Percentiles rank a stretch among this genome's conserved stretches.
Evolutionary conservation across 1,139 yeast genomes (phyloP).

Genomic region (Protomyces gravidus): DNA sequence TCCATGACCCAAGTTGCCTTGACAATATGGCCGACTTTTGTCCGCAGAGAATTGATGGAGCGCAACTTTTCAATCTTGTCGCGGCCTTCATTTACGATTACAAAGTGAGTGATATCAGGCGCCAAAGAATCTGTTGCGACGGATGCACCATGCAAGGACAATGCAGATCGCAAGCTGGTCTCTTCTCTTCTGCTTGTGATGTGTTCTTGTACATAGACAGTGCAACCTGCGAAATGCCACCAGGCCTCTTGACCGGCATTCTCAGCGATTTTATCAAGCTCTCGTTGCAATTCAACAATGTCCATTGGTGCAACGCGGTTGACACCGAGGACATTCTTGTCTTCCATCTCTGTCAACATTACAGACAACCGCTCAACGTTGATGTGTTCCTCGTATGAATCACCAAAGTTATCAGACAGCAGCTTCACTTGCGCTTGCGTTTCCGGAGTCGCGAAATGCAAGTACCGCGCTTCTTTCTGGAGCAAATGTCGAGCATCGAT

Average conservation of each 20-base stretch:
- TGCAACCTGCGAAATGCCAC: conserved; percentile 1
- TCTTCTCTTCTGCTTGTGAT: too few species aligned
- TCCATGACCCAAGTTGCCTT: not conserved
- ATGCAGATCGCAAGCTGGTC: not conserved
- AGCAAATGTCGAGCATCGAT: conserved; percentile 47
- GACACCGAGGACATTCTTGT: not conserved
- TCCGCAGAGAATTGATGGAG: not conserved
- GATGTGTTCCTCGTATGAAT: conserved; percentile 36
- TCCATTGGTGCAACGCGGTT: not conserved
- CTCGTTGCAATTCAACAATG: not conserved
- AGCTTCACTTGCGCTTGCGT: conserved; percentile 34
- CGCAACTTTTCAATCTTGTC: not conserved
- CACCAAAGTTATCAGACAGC: conserved; percentile 39
- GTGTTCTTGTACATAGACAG: not conserved
- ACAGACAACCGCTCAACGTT: conserved; percentile 31
- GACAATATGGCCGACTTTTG: not conserved
- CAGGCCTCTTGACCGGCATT: not conserved
- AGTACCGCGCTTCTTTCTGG: conserved; percentile 58
- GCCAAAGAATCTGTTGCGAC: not conserved
- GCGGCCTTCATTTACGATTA: not conserved
- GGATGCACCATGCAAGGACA: not conserved
- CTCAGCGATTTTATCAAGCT: conserved; percentile 1
- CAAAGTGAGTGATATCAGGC: not conserved
- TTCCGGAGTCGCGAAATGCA: conserved; percentile 44
- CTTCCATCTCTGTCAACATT: conserved; percentile 29